Percentiles rank a stretch among this genome's conserved stretches.
Conservation (phyloP, 148 eudicot genomes). For the Rhododendron griersonianum region DNA sequence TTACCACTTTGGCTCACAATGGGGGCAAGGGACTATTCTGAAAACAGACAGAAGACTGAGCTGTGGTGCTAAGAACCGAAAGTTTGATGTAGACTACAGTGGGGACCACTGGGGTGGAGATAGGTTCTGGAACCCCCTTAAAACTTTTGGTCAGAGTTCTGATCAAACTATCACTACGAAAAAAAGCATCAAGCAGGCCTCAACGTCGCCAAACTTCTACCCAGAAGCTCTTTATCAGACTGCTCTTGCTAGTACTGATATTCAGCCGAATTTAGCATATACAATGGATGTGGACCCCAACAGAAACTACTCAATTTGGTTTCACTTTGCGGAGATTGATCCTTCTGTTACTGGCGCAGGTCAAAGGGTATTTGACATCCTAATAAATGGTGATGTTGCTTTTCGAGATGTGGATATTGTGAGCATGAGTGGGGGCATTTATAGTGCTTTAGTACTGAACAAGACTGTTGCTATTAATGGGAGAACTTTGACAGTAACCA, state of each 20-base stretch:
- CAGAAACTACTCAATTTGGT: constrained; percentile 88
- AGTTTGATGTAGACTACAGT: constrained; percentile 71
- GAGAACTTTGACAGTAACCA: constrained; percentile 62
- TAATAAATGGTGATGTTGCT: constrained; percentile 64
- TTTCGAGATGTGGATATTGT: constrained; percentile 75
- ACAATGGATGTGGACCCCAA: constrained; percentile 88
- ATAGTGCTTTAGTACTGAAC: constrained; percentile 78
- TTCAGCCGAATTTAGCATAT: constrained; percentile 52
- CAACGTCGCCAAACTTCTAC: constrained; percentile 72
- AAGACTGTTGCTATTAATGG: constrained; percentile 78
- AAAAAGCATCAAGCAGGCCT: constrained; percentile 43
- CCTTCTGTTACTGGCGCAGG: constrained; percentile 63
- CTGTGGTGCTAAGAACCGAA: constrained; percentile 58
- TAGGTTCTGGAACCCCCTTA: constrained; percentile 73
- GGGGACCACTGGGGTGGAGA: constrained; percentile 95
- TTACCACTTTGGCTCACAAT: constrained; percentile 60
- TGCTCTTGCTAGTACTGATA: constrained; percentile 67
- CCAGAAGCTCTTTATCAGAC: constrained; percentile 83
- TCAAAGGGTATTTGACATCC: constrained; percentile 77
- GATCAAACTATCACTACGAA: constrained; percentile 49
- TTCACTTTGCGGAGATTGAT: constrained; percentile 96
- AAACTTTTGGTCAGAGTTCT: constrained; percentile 49
- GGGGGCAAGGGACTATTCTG: constrained; percentile 67
- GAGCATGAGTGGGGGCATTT: constrained; percentile 56
- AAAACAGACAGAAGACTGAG: constrained; percentile 64